Base-by-base conservation (phyloP, 352 stramenopile species). In the Blastocystis hominis region DNA sequence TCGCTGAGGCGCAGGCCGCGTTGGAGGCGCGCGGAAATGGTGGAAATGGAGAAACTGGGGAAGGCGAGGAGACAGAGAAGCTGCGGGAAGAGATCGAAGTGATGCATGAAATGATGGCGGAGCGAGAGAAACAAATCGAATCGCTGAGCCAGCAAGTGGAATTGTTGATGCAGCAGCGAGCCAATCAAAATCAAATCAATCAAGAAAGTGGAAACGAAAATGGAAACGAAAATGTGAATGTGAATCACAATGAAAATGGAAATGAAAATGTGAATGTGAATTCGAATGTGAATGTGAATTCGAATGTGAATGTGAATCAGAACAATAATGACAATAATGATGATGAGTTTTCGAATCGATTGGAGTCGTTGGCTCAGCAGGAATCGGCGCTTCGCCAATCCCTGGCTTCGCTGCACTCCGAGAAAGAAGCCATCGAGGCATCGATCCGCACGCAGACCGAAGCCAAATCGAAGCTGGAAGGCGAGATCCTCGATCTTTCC, bases 101-200 rank as follows among this genome's bases (percentile, higher is more conserved):
- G 62, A 72, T 72, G 62, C 62, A 72, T 72, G 62, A 40, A 20
- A 72, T 72, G 62, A 72, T 72, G 62, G 30, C 30, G 4, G 62
- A 72, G 17, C 15, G 40, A 40, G 62, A 72, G 62, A 15, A 40
- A 10, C 13, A 42, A 30, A 42, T 72, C 5, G 62, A 30, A 46
- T 34, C 13, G 69, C 54, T 79, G 30, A 38, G 66, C 5, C 7
- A 66, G 69, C 20, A 79, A 30, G 61, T 17, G 44, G 38, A 79
- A 38, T 20, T 70, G 66, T 59, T 10, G 55, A n/a, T 77, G 66
- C 75, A 77, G 0, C 7, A 77, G 17, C 9, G 20, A 9, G 9
- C 9, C 9, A 56, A 56, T 56, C 9, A 56, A 56, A 56, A 20
- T 56, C 50, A 56, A 56, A 20, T 56, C 50, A 56, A 56, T 56